A percentile compares a stretch with the other conserved stretches of the same genome.
Evolutionary conservation across 495 filamentous ascomycete species (phyloP).

Genomic region (Penicillium angulare): DNA sequence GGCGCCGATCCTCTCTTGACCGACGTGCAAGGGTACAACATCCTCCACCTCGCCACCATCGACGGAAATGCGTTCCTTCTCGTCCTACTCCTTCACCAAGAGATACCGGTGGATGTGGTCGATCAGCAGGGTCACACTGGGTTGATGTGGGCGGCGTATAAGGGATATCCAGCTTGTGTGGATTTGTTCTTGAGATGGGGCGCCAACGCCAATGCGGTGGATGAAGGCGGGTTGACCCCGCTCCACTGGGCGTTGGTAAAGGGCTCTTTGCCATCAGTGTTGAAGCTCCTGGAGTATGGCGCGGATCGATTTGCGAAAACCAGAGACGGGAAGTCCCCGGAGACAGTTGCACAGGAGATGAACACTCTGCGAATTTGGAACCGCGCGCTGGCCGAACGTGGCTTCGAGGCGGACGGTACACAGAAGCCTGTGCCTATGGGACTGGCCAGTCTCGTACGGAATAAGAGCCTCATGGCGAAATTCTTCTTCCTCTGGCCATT

Average conservation of each 20-base stretch:
- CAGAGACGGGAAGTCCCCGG: conserved; percentile 81
- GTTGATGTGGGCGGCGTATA: conserved; percentile 98
- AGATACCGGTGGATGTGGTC: conserved; percentile 85
- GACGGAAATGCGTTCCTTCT: conserved; percentile 94
- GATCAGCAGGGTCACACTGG: conserved; percentile 88
- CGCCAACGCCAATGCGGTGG: conserved; percentile 83
- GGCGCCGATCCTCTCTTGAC: conserved; percentile 87
- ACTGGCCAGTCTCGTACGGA: conserved; percentile 57
- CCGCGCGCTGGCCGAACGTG: conserved; percentile 77
- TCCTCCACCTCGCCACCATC: conserved; percentile 93
- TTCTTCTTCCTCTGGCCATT: conserved; percentile 93
- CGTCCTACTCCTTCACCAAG: conserved; percentile 84
- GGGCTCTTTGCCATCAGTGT: conserved; percentile 78
- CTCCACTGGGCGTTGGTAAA: conserved; percentile 97
- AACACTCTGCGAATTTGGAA: conserved; percentile 81
- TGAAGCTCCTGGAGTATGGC: conserved; percentile 92
- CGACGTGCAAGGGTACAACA: conserved; percentile 94
- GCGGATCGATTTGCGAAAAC: conserved; percentile 88
- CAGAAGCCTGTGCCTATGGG: conserved; percentile 55
- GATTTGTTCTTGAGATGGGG: conserved; percentile 95
- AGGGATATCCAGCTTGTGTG: conserved; percentile 86
- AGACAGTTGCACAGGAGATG: conserved; percentile 82
- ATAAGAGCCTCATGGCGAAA: conserved; percentile 75
- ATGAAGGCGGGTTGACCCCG: conserved; percentile 89
- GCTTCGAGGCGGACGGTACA: conserved; percentile 77